These are phyloP conservation scores for Penicillium decumbens DNA, from an alignment of 2,329 filamentous ascomycete genomes.

Conservation along the genomic window DNA sequence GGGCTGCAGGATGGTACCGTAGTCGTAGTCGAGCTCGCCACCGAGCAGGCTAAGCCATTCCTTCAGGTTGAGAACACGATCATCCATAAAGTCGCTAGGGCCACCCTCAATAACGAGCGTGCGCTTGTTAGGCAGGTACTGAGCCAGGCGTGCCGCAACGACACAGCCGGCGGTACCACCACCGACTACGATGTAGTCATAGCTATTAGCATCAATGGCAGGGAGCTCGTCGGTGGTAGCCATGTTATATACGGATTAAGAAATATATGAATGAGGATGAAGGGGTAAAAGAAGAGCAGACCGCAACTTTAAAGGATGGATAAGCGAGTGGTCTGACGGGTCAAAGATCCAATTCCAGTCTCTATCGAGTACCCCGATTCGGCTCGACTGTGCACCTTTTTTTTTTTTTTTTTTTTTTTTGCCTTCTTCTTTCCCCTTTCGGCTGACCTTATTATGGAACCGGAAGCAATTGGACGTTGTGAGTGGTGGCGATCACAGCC, in stretches of 20 bases:
- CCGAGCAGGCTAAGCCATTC: slow-evolving; percentile 83
- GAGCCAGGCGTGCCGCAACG: slow-evolving; percentile 70
- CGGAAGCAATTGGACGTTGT: slow-evolving; percentile 10
- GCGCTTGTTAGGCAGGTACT: slow-evolving; percentile 77
- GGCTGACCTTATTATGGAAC: not conserved
- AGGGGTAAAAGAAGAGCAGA: slow-evolving; percentile 3
- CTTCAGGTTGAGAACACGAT: slow-evolving; percentile 78
- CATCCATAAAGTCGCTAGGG: slow-evolving; percentile 82
- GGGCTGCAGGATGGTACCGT: slow-evolving; percentile 82
- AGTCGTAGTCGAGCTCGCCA: slow-evolving; percentile 86
- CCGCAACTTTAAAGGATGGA: slow-evolving; percentile 4
- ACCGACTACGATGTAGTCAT: slow-evolving; percentile 80
- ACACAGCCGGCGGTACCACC: slow-evolving; percentile 85
- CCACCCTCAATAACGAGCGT: slow-evolving; percentile 83
- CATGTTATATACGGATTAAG: slow-evolving; percentile 43
- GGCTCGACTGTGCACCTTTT: not conserved
- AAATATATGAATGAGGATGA: slow-evolving; percentile 1
- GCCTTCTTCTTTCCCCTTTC: slow-evolving; percentile 2
- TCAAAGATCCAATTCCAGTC: slow-evolving; percentile 5
- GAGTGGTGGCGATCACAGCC: slow-evolving; percentile 14
- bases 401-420: slow-evolving; percentile 9
- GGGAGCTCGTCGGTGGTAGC: slow-evolving; percentile 64
- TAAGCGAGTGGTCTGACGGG: slow-evolving; percentile 11
- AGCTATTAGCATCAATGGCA: slow-evolving; percentile 60
- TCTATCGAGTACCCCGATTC: slow-evolving; percentile 10